Evolutionary conservation across 805 yeast species (phyloP).

Genomic region (Candida sonorensis): DNA sequence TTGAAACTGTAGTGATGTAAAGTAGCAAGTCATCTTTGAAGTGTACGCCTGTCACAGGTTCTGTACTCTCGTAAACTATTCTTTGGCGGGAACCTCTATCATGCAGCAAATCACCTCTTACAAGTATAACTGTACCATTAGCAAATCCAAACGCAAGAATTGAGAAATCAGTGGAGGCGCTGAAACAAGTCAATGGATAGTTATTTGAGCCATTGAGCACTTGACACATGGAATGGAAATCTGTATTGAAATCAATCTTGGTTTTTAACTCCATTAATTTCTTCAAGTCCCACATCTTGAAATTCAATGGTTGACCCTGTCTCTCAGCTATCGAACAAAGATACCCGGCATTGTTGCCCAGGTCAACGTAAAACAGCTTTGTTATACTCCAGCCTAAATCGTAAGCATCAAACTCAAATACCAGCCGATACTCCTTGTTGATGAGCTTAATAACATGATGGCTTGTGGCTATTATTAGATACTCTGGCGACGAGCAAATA

Average conservation of each 20-base stretch:
- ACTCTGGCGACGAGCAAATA: conserved; percentile 48
- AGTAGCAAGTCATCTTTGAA: conserved; percentile 50
- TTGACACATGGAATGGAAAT: conserved; percentile 53
- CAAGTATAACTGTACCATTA: conserved; percentile 73
- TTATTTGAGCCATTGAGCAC: conserved; percentile 70
- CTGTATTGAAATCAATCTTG: conserved; percentile 27
- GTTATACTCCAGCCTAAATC: conserved; percentile 60
- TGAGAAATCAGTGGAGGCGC: conserved; percentile 46
- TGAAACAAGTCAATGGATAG: conserved; percentile 68
- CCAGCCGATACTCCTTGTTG: conserved; percentile 38
- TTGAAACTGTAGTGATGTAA: conserved; percentile 70
- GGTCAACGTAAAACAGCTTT: conserved; percentile 38
- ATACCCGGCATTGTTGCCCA: conserved; percentile 26
- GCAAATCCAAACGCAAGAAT: conserved; percentile 74
- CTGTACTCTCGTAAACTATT: conserved; percentile 60
- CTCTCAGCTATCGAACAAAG: conserved; percentile 69
- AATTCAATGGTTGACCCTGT: conserved; percentile 59
- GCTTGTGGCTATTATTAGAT: conserved; percentile 53
- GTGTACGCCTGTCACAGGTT: conserved; percentile 75
- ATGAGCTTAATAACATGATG: conserved; percentile 51
- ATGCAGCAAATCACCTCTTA: conserved; percentile 81
- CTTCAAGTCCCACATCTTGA: conserved; percentile 70
- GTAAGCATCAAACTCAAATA: conserved; percentile 53
- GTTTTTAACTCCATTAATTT: conserved; percentile 32
- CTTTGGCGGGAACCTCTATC: conserved; percentile 91